Evolutionary conservation across 139 green algal genomes (phyloP).

Genomic region (Zygnema cylindricum): DNA sequence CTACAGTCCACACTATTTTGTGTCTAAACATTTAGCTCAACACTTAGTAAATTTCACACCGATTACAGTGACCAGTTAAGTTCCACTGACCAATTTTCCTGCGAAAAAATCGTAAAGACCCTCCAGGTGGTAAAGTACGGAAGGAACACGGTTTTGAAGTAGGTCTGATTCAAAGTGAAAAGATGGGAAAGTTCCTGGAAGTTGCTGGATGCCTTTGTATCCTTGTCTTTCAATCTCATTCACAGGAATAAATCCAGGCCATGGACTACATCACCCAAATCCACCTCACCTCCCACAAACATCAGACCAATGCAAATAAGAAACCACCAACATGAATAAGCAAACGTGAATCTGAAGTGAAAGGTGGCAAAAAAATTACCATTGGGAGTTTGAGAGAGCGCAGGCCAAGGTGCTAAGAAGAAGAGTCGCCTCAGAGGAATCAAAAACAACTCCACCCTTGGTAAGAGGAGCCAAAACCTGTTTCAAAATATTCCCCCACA

Average conservation of each 20-base stretch:
- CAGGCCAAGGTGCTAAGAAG: neutral
- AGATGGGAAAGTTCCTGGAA: neutral
- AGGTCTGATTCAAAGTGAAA: slow-evolving; percentile 16
- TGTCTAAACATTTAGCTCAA: no score
- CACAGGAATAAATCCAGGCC: neutral
- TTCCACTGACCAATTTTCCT: slow-evolving; percentile 21
- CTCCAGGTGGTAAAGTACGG: neutral
- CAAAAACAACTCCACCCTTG: neutral
- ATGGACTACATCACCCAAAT: neutral
- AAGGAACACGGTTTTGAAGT: neutral
- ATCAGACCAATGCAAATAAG: no score
- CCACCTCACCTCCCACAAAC: neutral
- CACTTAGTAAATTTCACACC: no score
- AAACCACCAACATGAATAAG: no score
- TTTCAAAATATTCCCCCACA: no score
- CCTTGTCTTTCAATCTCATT: neutral
- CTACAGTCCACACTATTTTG: no score
- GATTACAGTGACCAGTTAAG: no score
- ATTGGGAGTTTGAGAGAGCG: neutral
- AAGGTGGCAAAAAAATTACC: neutral
- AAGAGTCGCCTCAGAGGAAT: neutral
- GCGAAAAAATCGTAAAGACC: slow-evolving; percentile 6
- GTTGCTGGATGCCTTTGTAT: neutral
- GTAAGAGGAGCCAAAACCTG: neutral
- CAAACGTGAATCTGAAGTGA: no score